Percentiles rank a stretch among this genome's conserved stretches.
phyloP scores from a whole-genome alignment of 73 alveolate species.

The Tetrahymena borealis region DNA sequence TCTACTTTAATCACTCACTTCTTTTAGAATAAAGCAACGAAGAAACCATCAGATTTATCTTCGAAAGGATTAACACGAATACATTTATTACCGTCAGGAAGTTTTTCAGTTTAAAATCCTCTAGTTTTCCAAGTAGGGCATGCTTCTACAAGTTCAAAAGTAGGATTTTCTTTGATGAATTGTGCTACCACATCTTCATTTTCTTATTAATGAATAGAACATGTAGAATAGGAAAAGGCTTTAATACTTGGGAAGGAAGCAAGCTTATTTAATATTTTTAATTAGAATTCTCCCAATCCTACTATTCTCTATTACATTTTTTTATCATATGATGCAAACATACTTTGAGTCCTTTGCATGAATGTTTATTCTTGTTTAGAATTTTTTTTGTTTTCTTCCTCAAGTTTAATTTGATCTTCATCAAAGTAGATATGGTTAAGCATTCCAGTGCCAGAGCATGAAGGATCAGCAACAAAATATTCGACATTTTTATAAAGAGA shows the following conservation, averaged over 20 bases:
- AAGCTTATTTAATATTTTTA: slow-evolving; percentile 16
- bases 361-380: not conserved
- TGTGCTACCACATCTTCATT: slow-evolving; percentile 34
- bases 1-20: not conserved
- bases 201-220: slow-evolving; percentile 36
- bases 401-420: not conserved
- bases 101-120: slow-evolving; percentile 16
- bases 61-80: slow-evolving; percentile 4
- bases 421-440: slow-evolving; percentile 15
- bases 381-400: not conserved
- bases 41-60: slow-evolving; percentile 32
- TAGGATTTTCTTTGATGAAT: not conserved
- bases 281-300: not conserved
- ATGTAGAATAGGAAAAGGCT: slow-evolving; percentile 24
- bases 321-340: not conserved
- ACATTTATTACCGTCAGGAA: not conserved
- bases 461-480: slow-evolving; percentile 28
- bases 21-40: slow-evolving; percentile 35
- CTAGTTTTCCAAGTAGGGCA: slow-evolving; percentile 23
- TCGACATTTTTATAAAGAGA: not conserved
- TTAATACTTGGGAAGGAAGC: slow-evolving; percentile 5
- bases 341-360: not conserved
- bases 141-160: slow-evolving; percentile 5
- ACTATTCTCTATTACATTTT: not conserved
- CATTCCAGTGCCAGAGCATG: slow-evolving; percentile 50